These are phyloP conservation scores for Udeniomyces megalosporus DNA, from an alignment of 768 basidiomycete genomes.

Conservation along the genomic window DNA sequence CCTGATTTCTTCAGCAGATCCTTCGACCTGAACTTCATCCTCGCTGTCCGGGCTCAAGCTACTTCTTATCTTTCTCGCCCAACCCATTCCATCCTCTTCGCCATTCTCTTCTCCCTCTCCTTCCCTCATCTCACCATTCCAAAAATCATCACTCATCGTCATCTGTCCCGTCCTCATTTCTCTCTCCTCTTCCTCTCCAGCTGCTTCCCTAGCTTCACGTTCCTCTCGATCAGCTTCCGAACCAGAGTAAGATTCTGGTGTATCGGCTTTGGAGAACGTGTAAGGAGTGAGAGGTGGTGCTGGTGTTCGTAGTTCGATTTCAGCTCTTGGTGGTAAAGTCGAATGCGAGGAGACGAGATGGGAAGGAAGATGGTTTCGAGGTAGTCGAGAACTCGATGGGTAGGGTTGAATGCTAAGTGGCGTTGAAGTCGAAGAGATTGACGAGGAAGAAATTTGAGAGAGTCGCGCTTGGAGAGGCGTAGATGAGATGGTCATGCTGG, in stretches of 20 bases:
- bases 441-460: background rate
- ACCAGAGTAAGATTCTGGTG: slow-evolving; percentile 14
- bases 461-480: background rate
- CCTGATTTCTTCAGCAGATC: background rate
- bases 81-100: background rate
- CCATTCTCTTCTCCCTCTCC: no score
- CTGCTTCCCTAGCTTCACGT: background rate
- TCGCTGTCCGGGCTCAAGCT: background rate
- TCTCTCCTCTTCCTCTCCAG: background rate
- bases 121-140: no score
- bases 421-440: background rate
- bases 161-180: no score
- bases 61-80: slow-evolving; percentile 3
- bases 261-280: slow-evolving; percentile 3
- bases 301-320: background rate
- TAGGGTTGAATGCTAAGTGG: background rate
- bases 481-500: background rate
- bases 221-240: slow-evolving; percentile 3
- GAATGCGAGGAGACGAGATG: background rate
- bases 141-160: no score
- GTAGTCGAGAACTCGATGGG: background rate
- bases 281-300: slow-evolving; percentile 8
- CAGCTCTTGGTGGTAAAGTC: background rate
- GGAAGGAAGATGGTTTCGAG: background rate
- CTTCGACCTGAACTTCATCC: no score